Percentiles rank a stretch among this genome's conserved stretches.
Conservation (phyloP, 202 grass and related monocot species). For the Setaria italica region DNA sequence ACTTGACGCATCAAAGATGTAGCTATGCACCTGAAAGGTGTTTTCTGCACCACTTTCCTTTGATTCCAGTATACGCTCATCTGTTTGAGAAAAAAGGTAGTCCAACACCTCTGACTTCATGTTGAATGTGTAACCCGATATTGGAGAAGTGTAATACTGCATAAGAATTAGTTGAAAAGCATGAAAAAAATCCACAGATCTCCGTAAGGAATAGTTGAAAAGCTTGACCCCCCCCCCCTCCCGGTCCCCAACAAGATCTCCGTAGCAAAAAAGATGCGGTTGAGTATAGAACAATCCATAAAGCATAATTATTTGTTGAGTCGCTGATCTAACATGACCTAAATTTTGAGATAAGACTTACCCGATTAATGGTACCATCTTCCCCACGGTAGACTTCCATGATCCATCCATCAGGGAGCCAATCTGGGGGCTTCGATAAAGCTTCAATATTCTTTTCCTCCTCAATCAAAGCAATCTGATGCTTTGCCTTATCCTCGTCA, state of each 20-base stretch:
- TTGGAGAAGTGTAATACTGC: conserved; percentile 21
- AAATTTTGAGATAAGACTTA: conserved; percentile 16
- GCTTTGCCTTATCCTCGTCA: not conserved
- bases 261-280: not conserved
- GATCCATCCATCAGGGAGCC: conserved; percentile 60
- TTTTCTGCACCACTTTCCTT: not conserved
- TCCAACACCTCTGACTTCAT: conserved; percentile 16
- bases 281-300: not conserved
- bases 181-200: not conserved
- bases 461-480: not conserved
- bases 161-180: not conserved
- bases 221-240: too few species aligned
- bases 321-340: not conserved
- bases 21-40: not conserved
- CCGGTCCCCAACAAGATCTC: not conserved
- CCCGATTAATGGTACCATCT: conserved; percentile 26
- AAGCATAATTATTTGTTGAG: not conserved
- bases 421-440: conserved; percentile 9
- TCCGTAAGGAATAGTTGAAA: too few species aligned
- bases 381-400: conserved; percentile 43
- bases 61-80: not conserved
- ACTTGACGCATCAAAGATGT: not conserved
- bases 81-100: conserved; percentile 42
- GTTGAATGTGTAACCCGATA: conserved; percentile 10
- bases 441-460: not conserved